Base-by-base conservation (phyloP, 106 monocot genomes). In the Acorus gramineus region DNA sequence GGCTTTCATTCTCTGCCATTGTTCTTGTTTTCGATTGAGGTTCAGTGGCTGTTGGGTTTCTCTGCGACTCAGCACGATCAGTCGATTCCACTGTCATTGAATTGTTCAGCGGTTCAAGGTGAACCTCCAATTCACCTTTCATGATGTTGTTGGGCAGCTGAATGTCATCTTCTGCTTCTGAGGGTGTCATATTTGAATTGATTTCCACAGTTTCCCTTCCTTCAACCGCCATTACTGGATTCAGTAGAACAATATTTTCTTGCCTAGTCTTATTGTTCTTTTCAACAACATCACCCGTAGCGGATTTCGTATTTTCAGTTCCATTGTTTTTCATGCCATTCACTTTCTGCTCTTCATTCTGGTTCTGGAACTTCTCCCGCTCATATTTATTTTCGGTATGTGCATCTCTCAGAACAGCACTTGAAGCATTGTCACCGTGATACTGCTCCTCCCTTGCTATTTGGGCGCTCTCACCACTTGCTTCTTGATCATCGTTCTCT, bases 371-470 rank as follows among this genome's bases (percentile, higher is more conserved):
- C 6, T 9, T 11, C 42, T 64, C 66, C 48, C 49, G 55, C 3
- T 51, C 48, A 42, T 46, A 28, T 28, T 28, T 28, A 28, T 28
- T 28, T 28, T 28, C 28, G 28, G 28, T 28, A 28, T 62, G 61
- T 13, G 5, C 14, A 62, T 43, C 6, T 55, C 56, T 55, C 14
- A 49, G 11, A 7, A 71, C 71, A 12, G 62, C 63, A 49, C 55
- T 71, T 3, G 71, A 62, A 3, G 55, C 71, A 56, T 71, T 63
- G 8, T 71, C 71, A 42, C 71, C 63, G 62, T 62, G 53, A 49
- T 63, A 64, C 4, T 28, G 55, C 14, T 63, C 62, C 46, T 54
- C 45, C 4, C 47, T 3, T 63, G 11, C 28, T 28, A 28, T 28
- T 28, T 28, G 28, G 28, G 28, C 1, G 28, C 28, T 28, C 28